Evolutionary conservation across 164 flowering plant genomes (phyloP), one percentile per base, ranked within the genome.

Genomic region (Umbilicus rupestris): DNA sequence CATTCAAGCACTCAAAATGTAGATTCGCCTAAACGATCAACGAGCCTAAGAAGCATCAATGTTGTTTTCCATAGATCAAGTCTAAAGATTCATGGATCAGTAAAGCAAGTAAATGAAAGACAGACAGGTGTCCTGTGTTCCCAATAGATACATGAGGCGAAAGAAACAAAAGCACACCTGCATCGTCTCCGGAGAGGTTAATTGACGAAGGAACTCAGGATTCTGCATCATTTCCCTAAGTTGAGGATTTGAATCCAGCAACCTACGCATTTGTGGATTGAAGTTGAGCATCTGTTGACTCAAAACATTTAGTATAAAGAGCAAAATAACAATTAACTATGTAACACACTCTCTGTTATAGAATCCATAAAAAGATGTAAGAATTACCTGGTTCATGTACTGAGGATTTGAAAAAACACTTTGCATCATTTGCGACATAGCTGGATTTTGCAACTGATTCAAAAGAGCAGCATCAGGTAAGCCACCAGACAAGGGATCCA

Each of bases 161-260:
- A 11, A 28, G 39, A 33, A 19, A 17, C 3, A 5, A 30, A 17
- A 57, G 26, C 22, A 1, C 59, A 75, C 84, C 80, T 78, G 82
- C 84, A 87, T 77, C 12, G 74, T 83, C 73, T 83, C 86, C 28
- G 92, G 87, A n/a, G 87, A 81, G 44, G 92, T 77, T 66, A 87
- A 60, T 71, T 83, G 84, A 28, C 87, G 86, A 73, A 85, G 75
- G 70, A 85, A 69, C 50, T 87, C 92, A 1, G 89, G 89, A 62
- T 87, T 87, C 65, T 85, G 89, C 86, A 87, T 79, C 92, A 85
- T 78, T 67, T 85, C 87, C 73, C 86, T 78, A 22, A 85, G 67
- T 49, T 82, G 85, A 68, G 91, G 75, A 69, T 81, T 81, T 44
- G 75, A 70, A 28, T 86, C 82, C 62, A 75, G 63, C 76, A 79